phyloP scores from a whole-genome alignment of 2,329 filamentous ascomycete genomes.

The Zarea fungicola region DNA sequence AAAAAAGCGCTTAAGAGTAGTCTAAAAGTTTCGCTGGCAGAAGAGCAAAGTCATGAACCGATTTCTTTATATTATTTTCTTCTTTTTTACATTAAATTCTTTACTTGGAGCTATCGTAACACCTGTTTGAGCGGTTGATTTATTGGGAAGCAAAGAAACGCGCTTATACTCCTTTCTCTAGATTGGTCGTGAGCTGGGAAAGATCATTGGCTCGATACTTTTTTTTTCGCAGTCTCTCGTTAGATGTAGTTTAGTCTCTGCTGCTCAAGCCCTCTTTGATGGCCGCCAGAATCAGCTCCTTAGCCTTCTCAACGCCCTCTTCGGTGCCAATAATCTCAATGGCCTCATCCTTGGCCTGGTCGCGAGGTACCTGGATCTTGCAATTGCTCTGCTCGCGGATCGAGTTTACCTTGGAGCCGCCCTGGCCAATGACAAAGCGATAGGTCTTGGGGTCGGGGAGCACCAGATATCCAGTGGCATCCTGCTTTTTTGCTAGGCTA shows the following conservation, averaged over 20 bases:
- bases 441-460: constrained; percentile 87
- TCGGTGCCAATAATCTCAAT: constrained; percentile 82
- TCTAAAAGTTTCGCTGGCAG: too few relatives aligned
- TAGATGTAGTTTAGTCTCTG: not conserved
- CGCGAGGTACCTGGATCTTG: constrained; percentile 86
- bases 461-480: constrained; percentile 77
- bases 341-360: constrained; percentile 69
- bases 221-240: not conserved
- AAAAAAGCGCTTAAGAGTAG: too few relatives aligned
- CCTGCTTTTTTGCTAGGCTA: constrained; percentile 63
- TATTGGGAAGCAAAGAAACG: not conserved
- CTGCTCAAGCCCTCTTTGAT: constrained; percentile 55
- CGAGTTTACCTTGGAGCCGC: constrained; percentile 84
- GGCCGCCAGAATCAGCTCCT: constrained; percentile 80
- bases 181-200: not conserved
- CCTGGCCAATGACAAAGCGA: constrained; percentile 82
- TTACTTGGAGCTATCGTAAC: constrained; percentile 2
- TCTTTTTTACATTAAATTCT: not conserved
- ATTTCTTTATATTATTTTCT: not conserved
- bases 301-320: constrained; percentile 80
- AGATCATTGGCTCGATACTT: not conserved
- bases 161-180: not conserved
- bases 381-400: constrained; percentile 91
- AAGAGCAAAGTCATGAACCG: not conserved
- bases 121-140: not conserved